These are phyloP conservation scores for Stevia rebaudiana DNA, from an alignment of 140 eudicot species.

Conservation along the genomic window DNA sequence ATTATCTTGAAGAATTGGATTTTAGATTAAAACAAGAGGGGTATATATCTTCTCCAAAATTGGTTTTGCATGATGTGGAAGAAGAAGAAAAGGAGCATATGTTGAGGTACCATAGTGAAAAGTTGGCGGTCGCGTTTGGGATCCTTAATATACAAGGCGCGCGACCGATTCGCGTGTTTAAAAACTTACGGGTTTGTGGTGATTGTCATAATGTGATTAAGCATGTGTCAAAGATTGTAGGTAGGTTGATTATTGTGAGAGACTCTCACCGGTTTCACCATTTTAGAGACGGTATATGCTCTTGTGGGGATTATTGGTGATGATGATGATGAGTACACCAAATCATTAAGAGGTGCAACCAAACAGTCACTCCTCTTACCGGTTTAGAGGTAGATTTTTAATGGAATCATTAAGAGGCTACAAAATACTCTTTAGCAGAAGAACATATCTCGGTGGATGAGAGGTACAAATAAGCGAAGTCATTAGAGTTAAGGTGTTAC, in stretches of 20 bases:
- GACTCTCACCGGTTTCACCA: constrained; percentile 66
- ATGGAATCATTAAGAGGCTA: no score
- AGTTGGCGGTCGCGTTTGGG: constrained; percentile 65
- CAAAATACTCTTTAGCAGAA: no score
- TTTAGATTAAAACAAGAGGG: constrained; percentile 50
- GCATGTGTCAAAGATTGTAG: constrained; percentile 7
- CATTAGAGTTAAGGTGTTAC: no score
- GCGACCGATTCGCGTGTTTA: constrained; percentile 7
- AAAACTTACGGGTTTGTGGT: constrained; percentile 6
- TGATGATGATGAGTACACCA: background rate
- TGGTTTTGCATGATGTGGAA: constrained; percentile 76
- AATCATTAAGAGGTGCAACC: background rate
- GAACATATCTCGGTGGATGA: no score
- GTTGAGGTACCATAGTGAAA: constrained; percentile 77
- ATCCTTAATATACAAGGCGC: constrained; percentile 36
- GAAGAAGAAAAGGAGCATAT: constrained; percentile 75
- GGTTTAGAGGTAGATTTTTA: no score
- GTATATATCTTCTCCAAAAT: constrained; percentile 45
- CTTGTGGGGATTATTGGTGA: constrained; percentile 85
- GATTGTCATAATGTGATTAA: constrained; percentile 14
- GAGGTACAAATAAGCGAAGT: no score
- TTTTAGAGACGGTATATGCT: constrained; percentile 51
- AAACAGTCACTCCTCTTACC: no score
- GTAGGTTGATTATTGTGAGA: constrained; percentile 15
- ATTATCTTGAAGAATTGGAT: constrained; percentile 15